phyloP scores from a whole-genome alignment of 495 filamentous ascomycete genomes.

The Penicillium flavigenum region DNA sequence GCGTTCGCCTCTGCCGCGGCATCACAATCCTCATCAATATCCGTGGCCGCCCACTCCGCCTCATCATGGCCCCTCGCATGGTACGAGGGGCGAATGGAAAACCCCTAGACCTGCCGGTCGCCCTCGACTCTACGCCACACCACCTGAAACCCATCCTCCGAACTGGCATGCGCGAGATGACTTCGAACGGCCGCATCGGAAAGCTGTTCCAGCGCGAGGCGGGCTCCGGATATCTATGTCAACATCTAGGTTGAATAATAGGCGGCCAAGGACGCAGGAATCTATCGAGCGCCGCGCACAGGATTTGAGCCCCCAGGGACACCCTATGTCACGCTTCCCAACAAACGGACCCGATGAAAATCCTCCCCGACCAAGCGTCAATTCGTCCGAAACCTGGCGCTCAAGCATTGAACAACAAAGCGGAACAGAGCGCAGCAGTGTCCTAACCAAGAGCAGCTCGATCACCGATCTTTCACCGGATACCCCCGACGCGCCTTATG shows the following conservation, averaged over 20 bases:
- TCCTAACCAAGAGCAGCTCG: conserved; percentile 77
- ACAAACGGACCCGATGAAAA: conserved; percentile 45
- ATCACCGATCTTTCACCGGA: conserved; percentile 64
- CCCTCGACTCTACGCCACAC: conserved; percentile 22
- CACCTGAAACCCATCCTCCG: conserved; percentile 22
- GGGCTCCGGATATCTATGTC: conserved; percentile 47
- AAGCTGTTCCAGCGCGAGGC: conserved; percentile 27
- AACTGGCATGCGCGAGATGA: conserved; percentile 28
- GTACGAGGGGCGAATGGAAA: conserved; percentile 24
- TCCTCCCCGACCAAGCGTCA: conserved; percentile 67
- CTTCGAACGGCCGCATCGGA: conserved; percentile 31
- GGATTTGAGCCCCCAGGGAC: conserved; percentile 24
- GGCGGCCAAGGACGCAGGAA: conserved; percentile 31
- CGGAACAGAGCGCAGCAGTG: conserved; percentile 77
- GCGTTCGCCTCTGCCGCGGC: conserved; percentile 31
- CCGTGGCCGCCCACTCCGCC: conserved; percentile 33
- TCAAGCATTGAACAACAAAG: conserved; percentile 69
- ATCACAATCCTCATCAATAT: conserved; percentile 26
- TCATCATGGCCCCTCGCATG: conserved; percentile 25
- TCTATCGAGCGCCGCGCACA: conserved; percentile 31
- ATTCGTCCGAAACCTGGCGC: conserved; percentile 65
- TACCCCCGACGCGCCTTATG: conserved; percentile 51
- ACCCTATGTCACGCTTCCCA: conserved; percentile 36
- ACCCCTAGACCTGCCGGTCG: conserved; percentile 23
- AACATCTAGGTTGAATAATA: conserved; percentile 33